phyloP scores from a whole-genome alignment of 106 monocot species.

The Dioscorea alata region DNA sequence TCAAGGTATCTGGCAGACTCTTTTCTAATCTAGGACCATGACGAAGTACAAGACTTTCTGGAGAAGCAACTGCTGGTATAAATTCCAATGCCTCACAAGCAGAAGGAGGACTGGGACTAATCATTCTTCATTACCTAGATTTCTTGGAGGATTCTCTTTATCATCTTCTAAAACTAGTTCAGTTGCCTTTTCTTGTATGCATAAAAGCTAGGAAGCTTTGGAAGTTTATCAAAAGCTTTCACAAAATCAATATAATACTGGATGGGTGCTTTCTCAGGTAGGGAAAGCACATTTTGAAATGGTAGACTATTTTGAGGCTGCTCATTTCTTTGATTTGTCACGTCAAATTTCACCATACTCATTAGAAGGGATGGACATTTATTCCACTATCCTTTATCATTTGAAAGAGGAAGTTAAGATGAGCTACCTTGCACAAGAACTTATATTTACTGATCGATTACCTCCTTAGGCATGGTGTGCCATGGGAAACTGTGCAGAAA shows the following conservation, averaged over 20 bases:
- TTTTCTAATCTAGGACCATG: constrained; percentile 72
- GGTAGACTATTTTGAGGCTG: constrained; percentile 89
- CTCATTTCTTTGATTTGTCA: constrained; percentile 76
- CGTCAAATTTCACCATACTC: constrained; percentile 70
- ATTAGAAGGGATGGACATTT: constrained; percentile 94
- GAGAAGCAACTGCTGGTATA: constrained; percentile 36
- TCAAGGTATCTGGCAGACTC: constrained; percentile 90
- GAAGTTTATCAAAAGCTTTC: constrained; percentile 79
- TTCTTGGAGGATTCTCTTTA: constrained; percentile 62
- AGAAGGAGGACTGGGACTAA: constrained; percentile 68
- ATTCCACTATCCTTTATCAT: constrained; percentile 96
- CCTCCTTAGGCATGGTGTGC: constrained; percentile 99
- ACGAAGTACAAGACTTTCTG: constrained; percentile 79
- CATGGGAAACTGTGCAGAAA: constrained; percentile 94
- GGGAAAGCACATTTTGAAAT: constrained; percentile 92
- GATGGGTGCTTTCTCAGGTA: constrained; percentile 96
- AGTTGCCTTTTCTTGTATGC: constrained; percentile 19
- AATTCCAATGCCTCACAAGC: constrained; percentile 48
- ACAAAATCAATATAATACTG: constrained; percentile 83
- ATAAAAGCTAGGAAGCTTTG: constrained; percentile 89
- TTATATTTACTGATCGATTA: constrained; percentile 76
- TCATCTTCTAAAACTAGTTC: constrained; percentile 53
- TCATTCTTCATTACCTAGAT: constrained; percentile 56
- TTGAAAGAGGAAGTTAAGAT: constrained; percentile 95
- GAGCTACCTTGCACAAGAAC: constrained; percentile 94